phyloP scores from a whole-genome alignment of 2,329 filamentous ascomycete genomes.

The Chaetomium sp. region DNA sequence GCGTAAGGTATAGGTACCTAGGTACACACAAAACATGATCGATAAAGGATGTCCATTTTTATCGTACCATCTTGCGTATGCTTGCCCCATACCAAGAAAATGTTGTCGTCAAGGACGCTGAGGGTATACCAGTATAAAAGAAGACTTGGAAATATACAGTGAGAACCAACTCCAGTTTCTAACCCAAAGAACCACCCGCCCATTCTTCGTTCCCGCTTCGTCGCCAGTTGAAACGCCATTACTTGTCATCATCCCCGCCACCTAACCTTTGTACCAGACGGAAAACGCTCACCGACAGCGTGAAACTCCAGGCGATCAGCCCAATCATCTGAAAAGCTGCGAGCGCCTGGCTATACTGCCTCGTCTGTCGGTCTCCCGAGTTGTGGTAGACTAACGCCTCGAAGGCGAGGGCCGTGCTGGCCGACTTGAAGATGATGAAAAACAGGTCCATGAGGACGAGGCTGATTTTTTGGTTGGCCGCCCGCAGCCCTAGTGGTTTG shows the following conservation, averaged over 20 bases:
- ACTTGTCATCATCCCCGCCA: slow-evolving; percentile 49
- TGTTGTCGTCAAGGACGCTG: slow-evolving; percentile 1
- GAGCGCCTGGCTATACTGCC: slow-evolving; percentile 67
- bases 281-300: slow-evolving; percentile 84
- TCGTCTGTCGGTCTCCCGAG: slow-evolving; percentile 42
- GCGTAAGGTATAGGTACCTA: background rate
- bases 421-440: slow-evolving; percentile 96
- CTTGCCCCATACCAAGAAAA: slow-evolving; percentile 1
- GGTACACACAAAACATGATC: background rate
- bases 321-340: slow-evolving; percentile 79
- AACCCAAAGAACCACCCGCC: background rate
- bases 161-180: background rate
- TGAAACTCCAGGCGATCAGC: slow-evolving; percentile 85
- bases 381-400: slow-evolving; percentile 70
- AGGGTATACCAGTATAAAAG: slow-evolving; percentile 13
- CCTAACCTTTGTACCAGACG: slow-evolving; percentile 65
- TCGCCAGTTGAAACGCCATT: background rate
- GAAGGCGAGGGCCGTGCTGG: slow-evolving; percentile 88
- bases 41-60: background rate
- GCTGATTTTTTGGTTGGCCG: slow-evolving; percentile 80
- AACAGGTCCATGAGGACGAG: slow-evolving; percentile 90
- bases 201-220: background rate
- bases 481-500: slow-evolving; percentile 85
- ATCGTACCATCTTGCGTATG: background rate
- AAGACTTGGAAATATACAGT: slow-evolving; percentile 1